phyloP scores from a whole-genome alignment of 2,329 filamentous ascomycete genomes.

The Thelonectria blattea region DNA sequence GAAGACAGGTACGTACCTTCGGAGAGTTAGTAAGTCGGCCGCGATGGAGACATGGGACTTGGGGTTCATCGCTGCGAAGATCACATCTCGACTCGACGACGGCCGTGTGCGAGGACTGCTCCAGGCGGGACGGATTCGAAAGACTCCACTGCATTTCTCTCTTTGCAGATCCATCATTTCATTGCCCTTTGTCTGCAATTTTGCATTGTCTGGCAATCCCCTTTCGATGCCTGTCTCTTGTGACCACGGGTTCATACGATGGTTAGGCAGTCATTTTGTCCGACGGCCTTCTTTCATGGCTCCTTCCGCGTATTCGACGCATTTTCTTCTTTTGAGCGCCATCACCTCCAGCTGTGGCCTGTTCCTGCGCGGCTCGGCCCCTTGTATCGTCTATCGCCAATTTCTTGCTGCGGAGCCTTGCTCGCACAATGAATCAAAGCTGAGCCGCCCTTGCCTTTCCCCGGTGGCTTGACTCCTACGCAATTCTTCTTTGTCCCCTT shows the following conservation, averaged over 20 bases:
- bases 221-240: neutral
- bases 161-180: neutral
- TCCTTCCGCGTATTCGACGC: conserved; percentile 7
- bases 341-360: conserved; percentile 8
- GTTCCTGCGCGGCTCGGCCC: conserved; percentile 13
- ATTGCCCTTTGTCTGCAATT: neutral
- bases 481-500: neutral
- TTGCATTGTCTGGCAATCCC: neutral
- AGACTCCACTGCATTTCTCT: neutral
- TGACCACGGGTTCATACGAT: neutral
- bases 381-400: conserved; percentile 8
- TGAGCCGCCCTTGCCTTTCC: conserved; percentile 9
- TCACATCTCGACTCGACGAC: neutral
- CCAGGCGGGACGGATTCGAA: neutral
- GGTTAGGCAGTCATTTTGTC: neutral
- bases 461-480: conserved; percentile 7
- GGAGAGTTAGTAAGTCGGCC: conserved; percentile 3
- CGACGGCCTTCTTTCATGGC: neutral
- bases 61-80: neutral
- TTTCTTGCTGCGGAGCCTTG: conserved; percentile 11
- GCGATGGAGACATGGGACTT: neutral
- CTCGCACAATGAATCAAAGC: neutral
- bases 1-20: neutral
- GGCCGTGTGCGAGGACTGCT: neutral
- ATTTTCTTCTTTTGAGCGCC: conserved; percentile 7